Evolutionary conservation across 805 yeast species (phyloP), one percentile per base, ranked within the genome.

Genomic region (Hanseniaspora guilliermondii): DNA sequence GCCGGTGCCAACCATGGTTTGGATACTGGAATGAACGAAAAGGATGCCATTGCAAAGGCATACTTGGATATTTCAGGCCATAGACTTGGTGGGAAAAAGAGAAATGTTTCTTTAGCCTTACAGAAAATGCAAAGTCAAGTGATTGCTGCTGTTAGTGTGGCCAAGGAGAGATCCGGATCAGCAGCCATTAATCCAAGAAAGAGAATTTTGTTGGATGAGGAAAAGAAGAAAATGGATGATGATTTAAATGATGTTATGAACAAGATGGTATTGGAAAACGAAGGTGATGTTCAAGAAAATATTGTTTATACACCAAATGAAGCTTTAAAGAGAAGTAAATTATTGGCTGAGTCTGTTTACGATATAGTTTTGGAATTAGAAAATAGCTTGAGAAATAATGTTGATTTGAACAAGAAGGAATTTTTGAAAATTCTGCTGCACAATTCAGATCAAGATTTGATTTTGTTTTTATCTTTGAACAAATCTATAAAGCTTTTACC

Each of bases 61-160:
- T 89, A 89, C 64, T 72, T 88, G 65, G 93, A 87, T 63, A 94
- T 85, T 66, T 83, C 95, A 56, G 95, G 96, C 52, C 95, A 87
- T 69, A 79, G 93, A 69, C 73, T 86, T 55, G 95, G 95, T 62
- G 94, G 94, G 50, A 80, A 88, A 67, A 74, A 80, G 58, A 84
- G 82, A 69, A 75, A 91, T 66, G 91, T 89, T 8, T 95, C 87
- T 68, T 81, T 87, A 59, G 96, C 96, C 0, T 75, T 89, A 63
- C 96, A 87, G 73, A 82, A 97, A 74, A 87, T 93, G 96, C 97
- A 91, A 71, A 96, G 88, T 67, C 97, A 91, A 72, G 96, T 91
- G 53, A 94, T 88, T 64, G 87, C 85, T 63, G 97, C 97, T 16
- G 97, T 91, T 17, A 85, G 91, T 53, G 91, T 87, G 39, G 98